Evolutionary conservation across 2,329 filamentous ascomycete species (phyloP).

Genomic region (Moelleriella libera): DNA sequence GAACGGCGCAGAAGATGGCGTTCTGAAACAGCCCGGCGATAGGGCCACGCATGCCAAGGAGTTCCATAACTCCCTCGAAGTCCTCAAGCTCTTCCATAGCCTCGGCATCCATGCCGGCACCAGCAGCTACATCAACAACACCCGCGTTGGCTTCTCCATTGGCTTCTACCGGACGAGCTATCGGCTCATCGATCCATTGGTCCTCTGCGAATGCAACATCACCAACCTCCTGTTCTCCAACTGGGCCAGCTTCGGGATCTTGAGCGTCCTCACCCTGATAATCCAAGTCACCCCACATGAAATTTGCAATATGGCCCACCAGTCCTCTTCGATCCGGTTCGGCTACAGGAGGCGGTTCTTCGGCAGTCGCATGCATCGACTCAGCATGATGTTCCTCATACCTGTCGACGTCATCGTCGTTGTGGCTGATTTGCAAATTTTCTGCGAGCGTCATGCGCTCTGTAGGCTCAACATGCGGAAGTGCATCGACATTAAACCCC

Average conservation of each 20-base stretch:
- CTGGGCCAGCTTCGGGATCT: constrained; percentile 11
- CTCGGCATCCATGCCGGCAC: constrained; percentile 57
- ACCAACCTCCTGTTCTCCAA: constrained; percentile 27
- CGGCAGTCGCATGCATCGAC: constrained; percentile 3
- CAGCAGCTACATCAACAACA: constrained; percentile 24
- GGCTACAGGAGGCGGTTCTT: constrained; percentile 5
- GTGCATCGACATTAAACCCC: too few species aligned
- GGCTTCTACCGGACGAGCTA: constrained; percentile 16
- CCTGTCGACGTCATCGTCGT: constrained; percentile 2
- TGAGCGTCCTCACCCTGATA: constrained; percentile 14
- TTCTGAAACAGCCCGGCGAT: constrained; percentile 86
- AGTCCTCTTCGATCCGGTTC: constrained; percentile 10
- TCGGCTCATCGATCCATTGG: neutral
- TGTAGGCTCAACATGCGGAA: too few species aligned
- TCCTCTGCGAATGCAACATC: constrained; percentile 18
- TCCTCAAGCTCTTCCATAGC: constrained; percentile 81
- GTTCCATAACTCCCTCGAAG: constrained; percentile 87
- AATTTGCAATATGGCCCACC: constrained; percentile 32
- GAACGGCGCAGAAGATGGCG: constrained; percentile 80
- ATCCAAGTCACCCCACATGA: constrained; percentile 47
- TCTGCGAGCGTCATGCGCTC: too few species aligned
- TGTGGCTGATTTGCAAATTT: neutral
- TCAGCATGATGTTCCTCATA: constrained; percentile 2
- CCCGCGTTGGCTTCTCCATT: constrained; percentile 19
- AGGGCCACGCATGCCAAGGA: constrained; percentile 92